phyloP scores from a whole-genome alignment of 495 filamentous ascomycete genomes.

The Aspergillus ostianus region DNA sequence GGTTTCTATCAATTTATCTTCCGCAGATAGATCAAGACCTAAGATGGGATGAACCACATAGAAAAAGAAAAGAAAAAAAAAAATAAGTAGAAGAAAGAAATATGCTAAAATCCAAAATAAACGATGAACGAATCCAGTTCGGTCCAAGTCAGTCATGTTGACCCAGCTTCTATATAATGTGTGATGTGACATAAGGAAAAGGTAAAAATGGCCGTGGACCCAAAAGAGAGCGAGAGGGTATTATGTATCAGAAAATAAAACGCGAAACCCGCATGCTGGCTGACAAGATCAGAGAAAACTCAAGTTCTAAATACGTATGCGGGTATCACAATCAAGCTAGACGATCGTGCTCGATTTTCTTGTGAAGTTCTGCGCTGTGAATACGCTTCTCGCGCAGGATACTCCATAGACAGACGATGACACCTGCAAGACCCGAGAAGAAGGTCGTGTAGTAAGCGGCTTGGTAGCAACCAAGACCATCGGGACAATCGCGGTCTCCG shows the following conservation, averaged over 20 bases:
- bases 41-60: neutral
- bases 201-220: neutral
- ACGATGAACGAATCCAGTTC: neutral
- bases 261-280: neutral
- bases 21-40: neutral
- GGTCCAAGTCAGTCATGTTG: neutral
- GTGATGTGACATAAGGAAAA: neutral
- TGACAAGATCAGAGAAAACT: neutral
- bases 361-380: slow-evolving; percentile 20
- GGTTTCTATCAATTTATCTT: neutral
- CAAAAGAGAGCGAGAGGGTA: neutral
- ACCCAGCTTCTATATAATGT: neutral
- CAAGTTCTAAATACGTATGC: neutral
- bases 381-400: slow-evolving; percentile 65
- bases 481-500: slow-evolving; percentile 70
- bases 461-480: slow-evolving; percentile 79
- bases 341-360: slow-evolving; percentile 36
- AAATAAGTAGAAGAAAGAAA: neutral
- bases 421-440: slow-evolving; percentile 65
- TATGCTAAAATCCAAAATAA: neutral
- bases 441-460: slow-evolving; percentile 84
- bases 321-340: slow-evolving; percentile 21
- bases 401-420: slow-evolving; percentile 69
- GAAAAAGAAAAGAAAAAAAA: neutral
- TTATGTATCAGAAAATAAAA: neutral